Conservation (phyloP, 164 flowering plant species). For the Vitis amurensis region DNA sequence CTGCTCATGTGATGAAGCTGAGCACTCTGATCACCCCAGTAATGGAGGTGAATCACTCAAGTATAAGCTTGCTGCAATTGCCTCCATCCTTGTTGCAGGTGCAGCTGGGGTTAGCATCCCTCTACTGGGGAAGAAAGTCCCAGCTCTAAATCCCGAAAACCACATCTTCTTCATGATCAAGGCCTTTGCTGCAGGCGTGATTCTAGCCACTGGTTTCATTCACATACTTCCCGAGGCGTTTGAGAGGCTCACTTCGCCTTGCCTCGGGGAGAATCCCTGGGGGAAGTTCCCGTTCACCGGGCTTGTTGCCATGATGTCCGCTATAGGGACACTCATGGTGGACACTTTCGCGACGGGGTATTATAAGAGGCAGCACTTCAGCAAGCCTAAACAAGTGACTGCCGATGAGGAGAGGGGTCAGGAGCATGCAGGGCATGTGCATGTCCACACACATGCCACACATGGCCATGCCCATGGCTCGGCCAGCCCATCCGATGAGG, state of each 20-base stretch:
- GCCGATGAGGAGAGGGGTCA: slow-evolving; percentile 12
- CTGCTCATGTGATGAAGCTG: slow-evolving; percentile 21
- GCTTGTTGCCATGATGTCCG: slow-evolving; percentile 37
- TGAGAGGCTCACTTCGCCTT: slow-evolving; percentile 23
- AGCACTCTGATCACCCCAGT: neutral
- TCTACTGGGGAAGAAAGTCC: slow-evolving; percentile 24
- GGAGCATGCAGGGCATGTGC: slow-evolving; percentile 37
- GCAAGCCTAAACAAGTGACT: neutral
- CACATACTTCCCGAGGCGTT: slow-evolving; percentile 40
- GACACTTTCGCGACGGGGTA: slow-evolving; percentile 33
- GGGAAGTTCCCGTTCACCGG: slow-evolving; percentile 38
- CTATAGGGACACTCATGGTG: slow-evolving; percentile 33
- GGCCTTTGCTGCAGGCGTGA: slow-evolving; percentile 50
- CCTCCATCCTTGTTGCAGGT: slow-evolving; percentile 29
- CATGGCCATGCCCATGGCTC: slow-evolving; percentile 54
- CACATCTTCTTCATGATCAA: slow-evolving; percentile 38
- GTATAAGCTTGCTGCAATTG: slow-evolving; percentile 26
- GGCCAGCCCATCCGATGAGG: slow-evolving; percentile 4
- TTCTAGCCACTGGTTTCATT: slow-evolving; percentile 37
- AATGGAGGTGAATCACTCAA: slow-evolving; percentile 19
- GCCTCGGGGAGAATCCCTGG: slow-evolving; percentile 31
- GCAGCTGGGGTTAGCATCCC: slow-evolving; percentile 40
- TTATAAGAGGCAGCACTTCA: slow-evolving; percentile 20
- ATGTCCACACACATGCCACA: slow-evolving; percentile 45
- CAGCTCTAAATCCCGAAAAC: slow-evolving; percentile 28